Conservation (phyloP, 2,329 filamentous ascomycete species). For the Trichophyton schoenleinii region DNA sequence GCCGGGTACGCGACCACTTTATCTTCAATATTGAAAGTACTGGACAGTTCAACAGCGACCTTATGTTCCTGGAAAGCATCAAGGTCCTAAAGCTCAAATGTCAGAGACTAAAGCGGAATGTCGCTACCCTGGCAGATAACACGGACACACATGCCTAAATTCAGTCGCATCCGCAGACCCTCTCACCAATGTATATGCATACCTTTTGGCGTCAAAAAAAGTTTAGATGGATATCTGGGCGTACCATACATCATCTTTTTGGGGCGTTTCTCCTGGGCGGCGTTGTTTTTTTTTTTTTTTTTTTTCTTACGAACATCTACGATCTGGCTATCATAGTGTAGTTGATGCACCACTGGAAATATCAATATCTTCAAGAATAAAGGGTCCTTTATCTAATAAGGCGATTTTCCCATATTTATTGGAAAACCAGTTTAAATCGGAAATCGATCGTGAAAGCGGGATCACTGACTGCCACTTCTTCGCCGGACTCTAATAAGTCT, state of each 20-base stretch:
- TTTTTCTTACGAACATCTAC: background rate
- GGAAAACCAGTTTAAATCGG: conserved; percentile 46
- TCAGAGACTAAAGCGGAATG: conserved; percentile 32
- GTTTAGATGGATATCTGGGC: background rate
- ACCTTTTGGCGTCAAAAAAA: background rate
- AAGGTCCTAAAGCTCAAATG: conserved; percentile 79
- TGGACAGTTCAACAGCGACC: conserved; percentile 87
- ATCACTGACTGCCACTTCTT: conserved; percentile 86
- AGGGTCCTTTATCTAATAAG: background rate
- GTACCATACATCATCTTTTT: background rate
- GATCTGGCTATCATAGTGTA: background rate
- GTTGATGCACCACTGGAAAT: background rate
- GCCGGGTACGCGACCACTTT: conserved; percentile 84
- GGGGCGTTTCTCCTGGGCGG: background rate
- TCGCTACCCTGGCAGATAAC: conserved; percentile 31
- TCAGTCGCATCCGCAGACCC: background rate
- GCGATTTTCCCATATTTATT: conserved; percentile 8
- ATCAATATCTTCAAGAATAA: background rate
- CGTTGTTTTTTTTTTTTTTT: background rate
- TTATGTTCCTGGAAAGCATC: conserved; percentile 82
- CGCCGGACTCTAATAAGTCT: conserved; percentile 66
- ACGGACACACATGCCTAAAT: conserved; percentile 13
- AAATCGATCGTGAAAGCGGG: conserved; percentile 70
- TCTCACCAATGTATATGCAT: background rate
- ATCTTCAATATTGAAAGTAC: conserved; percentile 94